A percentile compares a stretch with the other conserved stretches of the same genome.
phyloP scores from a whole-genome alignment of 2,329 filamentous ascomycete genomes.

The Sporothrix pseudoabietina region DNA sequence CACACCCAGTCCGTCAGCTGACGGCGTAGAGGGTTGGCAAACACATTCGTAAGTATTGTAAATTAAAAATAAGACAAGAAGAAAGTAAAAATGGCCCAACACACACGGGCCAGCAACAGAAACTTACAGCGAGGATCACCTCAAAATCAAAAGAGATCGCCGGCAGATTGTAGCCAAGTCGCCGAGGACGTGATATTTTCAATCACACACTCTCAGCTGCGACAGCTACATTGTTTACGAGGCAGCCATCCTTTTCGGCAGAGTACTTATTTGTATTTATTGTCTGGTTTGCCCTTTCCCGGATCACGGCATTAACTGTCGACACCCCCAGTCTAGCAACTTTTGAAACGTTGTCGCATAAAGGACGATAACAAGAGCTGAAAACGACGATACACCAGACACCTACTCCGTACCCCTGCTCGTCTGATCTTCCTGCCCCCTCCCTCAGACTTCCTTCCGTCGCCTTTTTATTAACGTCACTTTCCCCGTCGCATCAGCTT shows the following conservation, averaged over 20 bases:
- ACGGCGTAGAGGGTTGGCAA: not conserved
- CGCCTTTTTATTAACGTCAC: not conserved
- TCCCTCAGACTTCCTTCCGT: not conserved
- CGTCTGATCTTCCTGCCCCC: not conserved
- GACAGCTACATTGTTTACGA: not conserved
- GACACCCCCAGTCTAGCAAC: not conserved
- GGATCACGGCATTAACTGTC: not conserved
- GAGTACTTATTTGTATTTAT: no score
- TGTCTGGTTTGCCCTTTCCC: not conserved
- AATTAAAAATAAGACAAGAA: not conserved
- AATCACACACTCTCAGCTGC: not conserved
- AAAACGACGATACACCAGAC: not conserved
- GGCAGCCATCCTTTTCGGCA: not conserved
- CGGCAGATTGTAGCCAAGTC: not conserved
- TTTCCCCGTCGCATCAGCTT: not conserved
- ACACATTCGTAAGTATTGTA: not conserved
- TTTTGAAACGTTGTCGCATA: constrained; percentile 16
- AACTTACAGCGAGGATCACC: not conserved
- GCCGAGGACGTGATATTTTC: not conserved
- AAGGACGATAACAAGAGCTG: not conserved
- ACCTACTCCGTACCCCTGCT: not conserved
- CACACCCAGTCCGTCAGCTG: constrained; percentile 14
- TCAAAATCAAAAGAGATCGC: not conserved
- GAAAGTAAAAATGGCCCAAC: not conserved
- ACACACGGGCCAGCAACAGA: not conserved